Conservation (phyloP, 1,284 basidiomycete species). For the Fistulinella cinereoalba region DNA sequence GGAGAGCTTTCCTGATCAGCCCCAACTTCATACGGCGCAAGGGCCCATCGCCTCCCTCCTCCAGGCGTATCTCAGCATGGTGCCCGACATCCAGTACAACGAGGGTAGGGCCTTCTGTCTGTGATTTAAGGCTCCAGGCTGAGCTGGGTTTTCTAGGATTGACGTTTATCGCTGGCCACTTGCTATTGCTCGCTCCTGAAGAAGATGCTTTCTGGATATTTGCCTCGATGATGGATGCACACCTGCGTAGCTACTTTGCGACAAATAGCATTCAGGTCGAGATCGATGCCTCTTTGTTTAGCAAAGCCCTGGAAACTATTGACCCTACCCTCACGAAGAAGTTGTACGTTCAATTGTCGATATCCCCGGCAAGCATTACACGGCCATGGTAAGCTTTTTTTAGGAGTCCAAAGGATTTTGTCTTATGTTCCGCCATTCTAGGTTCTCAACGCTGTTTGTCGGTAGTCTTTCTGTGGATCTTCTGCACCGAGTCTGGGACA, state of each 20-base stretch:
- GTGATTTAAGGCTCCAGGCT: background rate
- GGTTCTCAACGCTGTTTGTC: conserved; percentile 75
- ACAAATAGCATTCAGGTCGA: conserved; percentile 70
- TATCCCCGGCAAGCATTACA: conserved; percentile 56
- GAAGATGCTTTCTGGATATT: conserved; percentile 96
- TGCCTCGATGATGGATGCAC: conserved; percentile 77
- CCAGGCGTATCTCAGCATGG: conserved; percentile 76
- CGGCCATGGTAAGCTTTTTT: conserved; percentile 52
- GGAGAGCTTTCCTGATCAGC: conserved; percentile 49
- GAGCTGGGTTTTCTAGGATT: conserved; percentile 48
- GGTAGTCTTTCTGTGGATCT: conserved; percentile 76
- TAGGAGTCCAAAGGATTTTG: no score
- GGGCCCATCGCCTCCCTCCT: conserved; percentile 57
- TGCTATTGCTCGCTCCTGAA: conserved; percentile 80
- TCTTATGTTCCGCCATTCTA: conserved; percentile 21
- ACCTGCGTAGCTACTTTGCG: conserved; percentile 80
- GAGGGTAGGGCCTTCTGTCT: conserved; percentile 36
- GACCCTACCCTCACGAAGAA: conserved; percentile 67
- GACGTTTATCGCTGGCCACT: conserved; percentile 71
- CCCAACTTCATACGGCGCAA: conserved; percentile 51
- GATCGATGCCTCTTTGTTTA: conserved; percentile 78
- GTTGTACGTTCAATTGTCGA: conserved; percentile 62
- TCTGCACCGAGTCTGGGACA: conserved; percentile 80
- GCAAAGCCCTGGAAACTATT: conserved; percentile 65
- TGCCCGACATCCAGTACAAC: conserved; percentile 75